phyloP scores from a whole-genome alignment of 1,139 yeast species.

The Zygoascus sp. region DNA sequence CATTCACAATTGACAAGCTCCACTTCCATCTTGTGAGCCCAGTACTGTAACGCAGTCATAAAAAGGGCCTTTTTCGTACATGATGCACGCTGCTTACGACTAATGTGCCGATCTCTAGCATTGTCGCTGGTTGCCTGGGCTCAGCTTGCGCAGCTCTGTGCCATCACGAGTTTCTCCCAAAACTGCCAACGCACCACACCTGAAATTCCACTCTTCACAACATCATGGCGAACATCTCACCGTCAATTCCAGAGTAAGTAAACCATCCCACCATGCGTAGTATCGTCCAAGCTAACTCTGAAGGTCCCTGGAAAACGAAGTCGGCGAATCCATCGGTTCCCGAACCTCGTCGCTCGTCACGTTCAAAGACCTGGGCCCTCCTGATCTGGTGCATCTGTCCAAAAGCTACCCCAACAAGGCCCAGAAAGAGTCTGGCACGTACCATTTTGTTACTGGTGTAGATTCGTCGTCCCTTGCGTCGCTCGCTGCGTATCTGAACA shows the following conservation, averaged over 20 bases:
- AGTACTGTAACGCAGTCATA: too few species aligned
- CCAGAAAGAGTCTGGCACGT: constrained; percentile 44
- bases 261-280: neutral
- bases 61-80: too few species aligned
- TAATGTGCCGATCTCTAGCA: too few species aligned
- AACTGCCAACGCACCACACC: constrained; percentile 8
- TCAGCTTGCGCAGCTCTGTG: too few species aligned
- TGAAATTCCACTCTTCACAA: neutral
- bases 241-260: constrained; percentile 35
- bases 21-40: too few species aligned
- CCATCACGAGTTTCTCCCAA: neutral
- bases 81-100: too few species aligned
- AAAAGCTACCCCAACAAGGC: constrained; percentile 41
- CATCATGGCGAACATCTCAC: constrained; percentile 11
- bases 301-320: constrained; percentile 44
- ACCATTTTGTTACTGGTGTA: constrained; percentile 66
- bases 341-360: constrained; percentile 44
- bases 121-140: too few species aligned
- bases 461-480: constrained; percentile 58
- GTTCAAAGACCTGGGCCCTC: constrained; percentile 71
- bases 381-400: constrained; percentile 76
- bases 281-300: constrained; percentile 2
- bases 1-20: too few species aligned
- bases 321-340: constrained; percentile 49
- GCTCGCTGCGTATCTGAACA: constrained; percentile 70